Base-by-base conservation (phyloP, 768 basidiomycete genomes). In the Leccinum barrowsii region DNA sequence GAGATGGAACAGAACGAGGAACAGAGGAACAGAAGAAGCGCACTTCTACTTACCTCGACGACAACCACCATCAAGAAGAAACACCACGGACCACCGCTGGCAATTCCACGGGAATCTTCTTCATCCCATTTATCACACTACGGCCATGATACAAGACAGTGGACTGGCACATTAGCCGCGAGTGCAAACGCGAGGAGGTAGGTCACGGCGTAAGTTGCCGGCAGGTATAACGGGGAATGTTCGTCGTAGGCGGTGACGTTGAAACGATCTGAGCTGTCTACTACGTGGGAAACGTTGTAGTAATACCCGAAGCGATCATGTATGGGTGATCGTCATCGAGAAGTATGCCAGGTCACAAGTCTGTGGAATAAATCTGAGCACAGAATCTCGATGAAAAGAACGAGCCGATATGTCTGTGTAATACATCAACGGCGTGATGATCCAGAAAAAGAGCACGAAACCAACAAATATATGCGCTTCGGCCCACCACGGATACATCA, bases 201-300 rank as follows among this genome's bases (percentile, higher is more conserved):
- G 0, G 92, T 90, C 78, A 94, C 85, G 37, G 88, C 84, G 73
- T 90, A 96, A 1, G 92, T 87, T 5, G 91, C 89, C 1, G 95
- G 92, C 28, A 98, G 82, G 77, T 89, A 98, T 50, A 97, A 79
- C 0, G 92, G 94, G 13, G 94, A 96, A 74, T 98, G 98, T 4
- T 76, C 76, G 32, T 81, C 71, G 77, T 96, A 98, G 2, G 88
- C 92, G 0, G 81, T 83, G 44, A 74, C 65, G 74, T 97, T 86
- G 74, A 98, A 89, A 0, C 76, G 80, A 66, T 85, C 79, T 22
- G 87, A 77, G 10, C 69, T 60, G 5, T 79, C 84, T 55, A 98
- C 76, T n/a, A 98, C 85, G 21, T 79, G 78, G 3, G 81, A 70
- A 61, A 95, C 82, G 63, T 98, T 76, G 82, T 97, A 98, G 11